Evolutionary conservation across 768 basidiomycete genomes (phyloP), one percentile per base, ranked within the genome.

Genomic region (Phlegmacium glaucopus): DNA sequence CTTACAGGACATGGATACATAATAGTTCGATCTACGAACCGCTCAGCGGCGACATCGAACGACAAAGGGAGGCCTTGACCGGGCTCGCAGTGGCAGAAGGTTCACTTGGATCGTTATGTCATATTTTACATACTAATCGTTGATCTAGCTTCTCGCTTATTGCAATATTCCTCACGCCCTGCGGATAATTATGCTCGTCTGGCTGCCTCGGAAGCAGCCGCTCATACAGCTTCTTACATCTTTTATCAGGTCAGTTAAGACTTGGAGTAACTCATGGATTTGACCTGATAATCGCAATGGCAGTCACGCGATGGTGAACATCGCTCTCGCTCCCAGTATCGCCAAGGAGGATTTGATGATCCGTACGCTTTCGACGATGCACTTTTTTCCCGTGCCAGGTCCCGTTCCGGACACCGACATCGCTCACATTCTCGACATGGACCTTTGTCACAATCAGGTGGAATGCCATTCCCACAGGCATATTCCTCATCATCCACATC

Each of bases 71-170:
- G 63, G 82, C 73, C 11, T 66, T 89, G 11, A 76, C 80, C 22
- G 87, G 80, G 1, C 69, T 87, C 22, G 85, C 87, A 9, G 72
- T 85, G 22, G 87, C 79, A 32, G 87, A 90, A 78, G 82, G 86
- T 85, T 55, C 46, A 54, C 47, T 44, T 34, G 18, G 37, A n/a
- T 10, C 32, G 32, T n/a, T 4, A n/a, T 34, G 6, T 16, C 27
- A 15, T 48, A 30, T 25, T 42, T 17, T 39, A 34, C 30, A 9
- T 39, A 29, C 15, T 44, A 39, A 16, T 27, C 50, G 41, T 22
- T 13, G 29, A 42, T 28, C 39, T 53, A 87, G 86, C 79, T 4
- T 72, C 76, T 16, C 75, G 77, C 26, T 63, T 90, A 4, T 71
- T 84, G 61, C 72, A 76, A 34, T 79, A 71, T 50, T 65, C 79